Percentiles rank a stretch among this genome's conserved stretches.
Conservation (phyloP, 805 yeast species). For the Saccharomycopsis sp. region DNA sequence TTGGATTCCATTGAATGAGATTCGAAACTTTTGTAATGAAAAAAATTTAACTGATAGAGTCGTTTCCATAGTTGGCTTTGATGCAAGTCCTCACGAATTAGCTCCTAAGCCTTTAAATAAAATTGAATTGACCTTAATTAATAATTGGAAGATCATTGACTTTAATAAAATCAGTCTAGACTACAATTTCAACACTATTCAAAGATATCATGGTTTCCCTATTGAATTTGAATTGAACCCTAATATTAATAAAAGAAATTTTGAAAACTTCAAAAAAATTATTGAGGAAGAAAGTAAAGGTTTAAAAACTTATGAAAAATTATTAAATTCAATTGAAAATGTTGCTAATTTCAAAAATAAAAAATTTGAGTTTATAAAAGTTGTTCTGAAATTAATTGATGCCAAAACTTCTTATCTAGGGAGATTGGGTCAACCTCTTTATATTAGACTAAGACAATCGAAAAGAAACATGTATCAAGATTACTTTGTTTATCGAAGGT, state of each 20-base stretch:
- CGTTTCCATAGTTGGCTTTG: conserved; percentile 19
- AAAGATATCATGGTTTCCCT: not conserved
- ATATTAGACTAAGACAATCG: not conserved
- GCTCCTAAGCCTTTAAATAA: not conserved
- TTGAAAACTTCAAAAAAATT: not conserved
- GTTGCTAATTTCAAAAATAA: not conserved
- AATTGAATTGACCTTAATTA: not conserved
- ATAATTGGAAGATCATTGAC: not conserved
- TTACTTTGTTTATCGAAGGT: conserved; percentile 11
- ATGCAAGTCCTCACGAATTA: conserved; percentile 16
- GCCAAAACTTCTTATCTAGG: not conserved
- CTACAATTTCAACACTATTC: not conserved
- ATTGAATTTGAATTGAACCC: conserved; percentile 8
- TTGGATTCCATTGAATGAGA: conserved; percentile 21
- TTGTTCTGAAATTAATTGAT: too few relatives aligned
- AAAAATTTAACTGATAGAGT: conserved; percentile 18
- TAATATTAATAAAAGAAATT: conserved; percentile 3
- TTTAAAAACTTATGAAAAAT: not conserved
- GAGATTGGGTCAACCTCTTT: not conserved
- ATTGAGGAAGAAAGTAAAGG: not conserved
- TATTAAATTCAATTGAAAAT: not conserved
- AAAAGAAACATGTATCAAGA: conserved; percentile 1
- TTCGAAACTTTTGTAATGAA: conserved; percentile 16
- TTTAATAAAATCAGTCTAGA: too few relatives aligned
- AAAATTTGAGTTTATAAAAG: too few relatives aligned